Evolutionary conservation across 371 early-diverging fungal species (phyloP).

Genomic region (Ordospora colligata): DNA sequence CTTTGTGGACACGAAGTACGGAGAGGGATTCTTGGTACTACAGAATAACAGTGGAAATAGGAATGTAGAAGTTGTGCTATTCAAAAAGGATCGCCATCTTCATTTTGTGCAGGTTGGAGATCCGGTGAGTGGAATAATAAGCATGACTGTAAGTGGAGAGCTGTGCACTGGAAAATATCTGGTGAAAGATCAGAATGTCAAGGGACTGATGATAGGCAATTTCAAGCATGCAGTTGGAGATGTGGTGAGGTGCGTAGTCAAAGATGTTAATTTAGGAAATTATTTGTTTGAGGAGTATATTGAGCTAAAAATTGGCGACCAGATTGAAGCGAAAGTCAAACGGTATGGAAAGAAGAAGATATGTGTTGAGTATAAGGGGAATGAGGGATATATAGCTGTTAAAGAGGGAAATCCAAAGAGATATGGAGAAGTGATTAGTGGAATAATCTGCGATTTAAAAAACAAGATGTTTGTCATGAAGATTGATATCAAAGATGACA

Average conservation of each 20-base stretch:
- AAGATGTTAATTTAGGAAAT: conserved; percentile 20
- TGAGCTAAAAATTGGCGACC: neutral
- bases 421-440: neutral
- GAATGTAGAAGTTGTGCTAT: neutral
- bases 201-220: conserved; percentile 12
- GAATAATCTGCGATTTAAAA: neutral
- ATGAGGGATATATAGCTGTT: neutral
- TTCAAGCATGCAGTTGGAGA: neutral
- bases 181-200: conserved; percentile 25
- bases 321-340: neutral
- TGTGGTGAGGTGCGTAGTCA: conserved; percentile 1
- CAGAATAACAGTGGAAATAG: conserved; percentile 30
- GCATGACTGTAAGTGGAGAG: neutral
- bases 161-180: neutral
- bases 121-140: conserved; percentile 21
- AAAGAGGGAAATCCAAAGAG: neutral
- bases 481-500: neutral
- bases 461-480: neutral
- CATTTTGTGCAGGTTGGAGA: conserved; percentile 43
- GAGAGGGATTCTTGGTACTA: conserved; percentile 15
- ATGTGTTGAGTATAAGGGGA: neutral
- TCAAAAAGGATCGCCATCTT: neutral
- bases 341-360: neutral
- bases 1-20: neutral
- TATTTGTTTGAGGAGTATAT: conserved; percentile 35